Conservation (phyloP, 257 asterid species). For the Solanum rostratum region DNA sequence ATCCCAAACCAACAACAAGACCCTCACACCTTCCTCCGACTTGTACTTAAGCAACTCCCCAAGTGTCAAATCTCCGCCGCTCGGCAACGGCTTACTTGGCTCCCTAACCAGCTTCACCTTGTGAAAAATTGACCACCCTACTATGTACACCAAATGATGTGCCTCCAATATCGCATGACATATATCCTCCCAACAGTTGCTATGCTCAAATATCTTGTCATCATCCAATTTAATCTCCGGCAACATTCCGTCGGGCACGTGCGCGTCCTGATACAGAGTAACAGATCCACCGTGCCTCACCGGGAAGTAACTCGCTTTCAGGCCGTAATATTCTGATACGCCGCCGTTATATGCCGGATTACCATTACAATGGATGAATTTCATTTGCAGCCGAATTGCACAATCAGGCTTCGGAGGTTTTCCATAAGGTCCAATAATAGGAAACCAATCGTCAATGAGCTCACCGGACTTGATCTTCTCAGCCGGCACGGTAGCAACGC, state of each 20-base stretch:
- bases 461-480: slow-evolving; percentile 47
- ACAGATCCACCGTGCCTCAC: slow-evolving; percentile 65
- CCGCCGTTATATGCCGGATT: slow-evolving; percentile 33
- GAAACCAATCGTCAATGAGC: slow-evolving; percentile 72
- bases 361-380: slow-evolving; percentile 41
- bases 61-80: slow-evolving; percentile 71
- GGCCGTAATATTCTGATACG: slow-evolving; percentile 26
- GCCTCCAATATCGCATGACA: slow-evolving; percentile 73
- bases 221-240: slow-evolving; percentile 50
- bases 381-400: slow-evolving; percentile 52
- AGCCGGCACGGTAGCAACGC: slow-evolving; percentile 55
- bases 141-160: slow-evolving; percentile 57
- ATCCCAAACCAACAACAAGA: slow-evolving; percentile 90
- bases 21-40: slow-evolving; percentile 95
- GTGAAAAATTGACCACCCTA: slow-evolving; percentile 72
- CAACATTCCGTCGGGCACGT: slow-evolving; percentile 53
- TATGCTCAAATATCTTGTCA: slow-evolving; percentile 23
- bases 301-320: slow-evolving; percentile 67
- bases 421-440: slow-evolving; percentile 49
- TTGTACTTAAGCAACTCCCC: slow-evolving; percentile 85
- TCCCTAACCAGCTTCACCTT: slow-evolving; percentile 69
- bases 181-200: slow-evolving; percentile 74
- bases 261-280: slow-evolving; percentile 72
- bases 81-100: slow-evolving; percentile 60
- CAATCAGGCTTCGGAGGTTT: slow-evolving; percentile 58